Base-by-base conservation (phyloP, 2,329 filamentous ascomycete genomes). In the Alternaria sp. region DNA sequence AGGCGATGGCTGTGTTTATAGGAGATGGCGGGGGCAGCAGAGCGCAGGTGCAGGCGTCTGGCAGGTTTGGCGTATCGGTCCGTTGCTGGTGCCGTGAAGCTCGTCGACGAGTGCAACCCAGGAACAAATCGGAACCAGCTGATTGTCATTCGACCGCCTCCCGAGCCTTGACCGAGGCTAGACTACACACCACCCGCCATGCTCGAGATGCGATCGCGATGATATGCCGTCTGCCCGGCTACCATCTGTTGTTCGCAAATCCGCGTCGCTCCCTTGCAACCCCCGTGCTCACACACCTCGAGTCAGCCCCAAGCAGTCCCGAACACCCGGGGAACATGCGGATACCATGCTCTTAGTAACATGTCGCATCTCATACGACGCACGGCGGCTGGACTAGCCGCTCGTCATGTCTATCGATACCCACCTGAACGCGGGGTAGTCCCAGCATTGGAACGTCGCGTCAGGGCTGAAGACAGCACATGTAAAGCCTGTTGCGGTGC, bases 61-160 rank as follows among this genome's bases (percentile, higher is more conserved):
- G 57, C 48, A 54, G 62, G 57, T 64, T 44, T 52, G 63, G 54
- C 48, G 64, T 27, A 34, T 62, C 57, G 57, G 57, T 57, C 44
- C 57, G 59, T 57, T 58, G 60, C 60, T 65, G 57, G 60, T 61
- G 59, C 60, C 65, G 64, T 66, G 62, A 61, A 66, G 48, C 36
- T 41, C 18, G 51, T 59, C 40, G 34, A 54, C 12, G 49, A 50
- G 32, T 34, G 46, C 2, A 34, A 46, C 49, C 45, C 50, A 64
- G 64, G 65, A 71, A 74, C 53, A 74, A 72, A 61, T 72, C 74
- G 74, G 74, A 74, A 74, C 68, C 70, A 69, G 62, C 57, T 65
- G 67, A 67, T 71, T 51, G 54, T 61, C 51, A 65, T 67, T 55
- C 34, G 40, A 52, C 57, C 48, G 58, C 62, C 60, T 54, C 50